Evolutionary conservation across 768 basidiomycete species (phyloP).

Genomic region (Psilocybe subaeruginosa): DNA sequence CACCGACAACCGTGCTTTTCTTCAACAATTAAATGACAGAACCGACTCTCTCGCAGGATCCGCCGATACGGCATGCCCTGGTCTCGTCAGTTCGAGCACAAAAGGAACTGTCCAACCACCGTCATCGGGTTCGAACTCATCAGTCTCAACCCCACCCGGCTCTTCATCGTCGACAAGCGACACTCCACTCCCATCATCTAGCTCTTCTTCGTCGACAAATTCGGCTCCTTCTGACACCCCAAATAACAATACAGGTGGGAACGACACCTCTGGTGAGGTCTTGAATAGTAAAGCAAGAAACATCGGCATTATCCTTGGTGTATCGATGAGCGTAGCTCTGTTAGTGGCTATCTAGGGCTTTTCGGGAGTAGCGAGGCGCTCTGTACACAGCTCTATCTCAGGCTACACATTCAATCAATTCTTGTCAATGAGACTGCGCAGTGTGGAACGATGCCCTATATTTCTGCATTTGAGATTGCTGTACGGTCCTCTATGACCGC

Average conservation of each 20-base stretch:
- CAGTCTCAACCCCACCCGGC: background rate
- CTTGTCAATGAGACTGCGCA: too few species aligned
- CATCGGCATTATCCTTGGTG: background rate
- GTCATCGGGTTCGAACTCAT: background rate
- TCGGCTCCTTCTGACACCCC: background rate
- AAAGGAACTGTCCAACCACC: background rate
- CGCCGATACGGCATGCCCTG: slow-evolving; percentile 30
- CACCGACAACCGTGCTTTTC: background rate
- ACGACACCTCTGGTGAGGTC: background rate
- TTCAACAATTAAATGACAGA: background rate
- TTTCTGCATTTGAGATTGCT: too few species aligned
- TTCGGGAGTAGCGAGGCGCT: too few species aligned
- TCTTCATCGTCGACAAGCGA: background rate
- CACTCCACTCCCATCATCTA: background rate
- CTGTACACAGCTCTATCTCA: too few species aligned
- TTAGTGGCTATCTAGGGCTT: background rate
- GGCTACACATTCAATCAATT: too few species aligned
- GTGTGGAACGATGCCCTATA: too few species aligned
- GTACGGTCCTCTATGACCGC: too few species aligned
- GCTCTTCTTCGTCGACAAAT: background rate
- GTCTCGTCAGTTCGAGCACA: slow-evolving; percentile 26
- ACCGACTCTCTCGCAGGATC: slow-evolving; percentile 22
- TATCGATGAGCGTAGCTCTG: background rate
- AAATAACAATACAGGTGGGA: background rate
- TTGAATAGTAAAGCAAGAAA: background rate